phyloP scores from a whole-genome alignment of 2,329 filamentous ascomycete species.

The Mariannaea elegans region DNA sequence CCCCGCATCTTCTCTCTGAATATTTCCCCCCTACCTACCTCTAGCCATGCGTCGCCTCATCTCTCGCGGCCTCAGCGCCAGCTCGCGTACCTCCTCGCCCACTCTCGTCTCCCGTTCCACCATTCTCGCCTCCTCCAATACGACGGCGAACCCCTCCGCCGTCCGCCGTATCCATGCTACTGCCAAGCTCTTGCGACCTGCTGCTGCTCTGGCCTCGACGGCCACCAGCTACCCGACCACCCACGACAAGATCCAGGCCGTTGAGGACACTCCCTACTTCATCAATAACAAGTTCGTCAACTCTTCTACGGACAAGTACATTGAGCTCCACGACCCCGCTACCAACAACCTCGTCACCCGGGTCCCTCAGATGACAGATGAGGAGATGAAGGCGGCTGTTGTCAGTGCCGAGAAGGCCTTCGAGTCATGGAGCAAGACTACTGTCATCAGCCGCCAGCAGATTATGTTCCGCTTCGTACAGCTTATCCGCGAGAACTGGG shows the following conservation, averaged over 20 bases:
- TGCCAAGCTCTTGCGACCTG: constrained; percentile 62
- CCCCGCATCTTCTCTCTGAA: neutral
- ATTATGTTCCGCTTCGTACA: constrained; percentile 89
- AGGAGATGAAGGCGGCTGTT: constrained; percentile 78
- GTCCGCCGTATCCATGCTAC: constrained; percentile 66
- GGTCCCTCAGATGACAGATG: constrained; percentile 82
- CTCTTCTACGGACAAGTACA: constrained; percentile 75
- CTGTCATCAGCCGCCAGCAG: constrained; percentile 78
- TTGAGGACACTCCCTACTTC: constrained; percentile 81
- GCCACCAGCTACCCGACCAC: constrained; percentile 72
- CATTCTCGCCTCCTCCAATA: constrained; percentile 45
- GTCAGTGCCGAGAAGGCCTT: constrained; percentile 81
- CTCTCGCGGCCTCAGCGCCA: constrained; percentile 49
- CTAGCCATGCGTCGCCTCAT: constrained; percentile 57
- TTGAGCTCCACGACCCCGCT: constrained; percentile 83
- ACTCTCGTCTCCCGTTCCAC: constrained; percentile 41
- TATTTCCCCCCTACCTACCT: neutral
- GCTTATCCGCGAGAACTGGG: constrained; percentile 85
- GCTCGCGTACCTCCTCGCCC: constrained; percentile 42
- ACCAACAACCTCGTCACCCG: constrained; percentile 87
- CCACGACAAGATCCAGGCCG: constrained; percentile 74
- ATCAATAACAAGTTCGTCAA: constrained; percentile 80
- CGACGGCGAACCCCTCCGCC: constrained; percentile 50
- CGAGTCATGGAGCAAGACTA: constrained; percentile 76
- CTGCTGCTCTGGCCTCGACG: constrained; percentile 62